phyloP scores from a whole-genome alignment of 139 green algal species.

The Chlorella sp. region DNA sequence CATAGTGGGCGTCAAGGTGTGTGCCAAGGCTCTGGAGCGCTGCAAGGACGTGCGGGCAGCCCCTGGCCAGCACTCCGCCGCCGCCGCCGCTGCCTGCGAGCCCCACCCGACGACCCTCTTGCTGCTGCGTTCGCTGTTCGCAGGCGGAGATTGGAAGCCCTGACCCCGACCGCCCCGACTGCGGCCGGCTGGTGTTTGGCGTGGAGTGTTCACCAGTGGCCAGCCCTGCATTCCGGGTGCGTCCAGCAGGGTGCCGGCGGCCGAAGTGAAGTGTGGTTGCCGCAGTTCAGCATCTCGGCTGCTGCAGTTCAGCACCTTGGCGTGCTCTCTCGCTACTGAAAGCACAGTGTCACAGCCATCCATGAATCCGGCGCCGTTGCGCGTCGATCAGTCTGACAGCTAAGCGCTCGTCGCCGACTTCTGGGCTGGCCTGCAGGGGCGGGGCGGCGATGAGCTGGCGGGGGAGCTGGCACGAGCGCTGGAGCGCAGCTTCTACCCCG shows the following conservation, averaged over 20 bases:
- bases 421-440: constrained; percentile 52
- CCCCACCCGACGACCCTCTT: background rate
- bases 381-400: no score
- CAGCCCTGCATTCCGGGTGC: constrained; percentile 74
- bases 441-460: constrained; percentile 70
- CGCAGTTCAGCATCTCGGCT: no score
- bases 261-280: no score
- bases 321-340: no score
- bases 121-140: background rate
- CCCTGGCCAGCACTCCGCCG: background rate
- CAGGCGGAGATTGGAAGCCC: constrained; percentile 68
- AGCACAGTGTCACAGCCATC: no score
- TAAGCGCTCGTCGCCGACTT: no score
- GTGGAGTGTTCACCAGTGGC: constrained; percentile 86
- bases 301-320: no score
- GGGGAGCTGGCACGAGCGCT: constrained; percentile 62
- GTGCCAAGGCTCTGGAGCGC: background rate
- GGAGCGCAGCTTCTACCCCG: constrained; percentile 55
- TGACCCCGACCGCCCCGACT: constrained; percentile 47
- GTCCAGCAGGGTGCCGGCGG: background rate
- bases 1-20: constrained; percentile 83
- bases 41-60: background rate
- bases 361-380: no score
- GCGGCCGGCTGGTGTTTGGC: constrained; percentile 63
- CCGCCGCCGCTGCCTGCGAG: background rate